Percentiles rank a stretch among this genome's conserved stretches.
Conservation (phyloP, 2,329 filamentous ascomycete genomes). For the Cyphellophora attinorum region DNA sequence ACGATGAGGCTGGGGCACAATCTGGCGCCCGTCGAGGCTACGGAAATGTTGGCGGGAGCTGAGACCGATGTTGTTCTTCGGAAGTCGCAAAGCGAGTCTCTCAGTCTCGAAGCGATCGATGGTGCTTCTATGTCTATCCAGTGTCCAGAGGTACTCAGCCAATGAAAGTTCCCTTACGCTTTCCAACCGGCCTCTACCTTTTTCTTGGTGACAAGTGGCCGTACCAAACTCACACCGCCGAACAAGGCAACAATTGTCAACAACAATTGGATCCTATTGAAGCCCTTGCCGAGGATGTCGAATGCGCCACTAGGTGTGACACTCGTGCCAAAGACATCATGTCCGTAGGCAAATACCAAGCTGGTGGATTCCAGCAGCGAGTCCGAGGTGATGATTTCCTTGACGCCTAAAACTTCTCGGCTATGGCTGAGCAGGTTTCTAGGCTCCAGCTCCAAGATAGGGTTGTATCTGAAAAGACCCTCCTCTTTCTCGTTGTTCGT, state of each 20-base stretch:
- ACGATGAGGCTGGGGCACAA: too few relatives aligned
- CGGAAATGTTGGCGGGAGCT: too few relatives aligned
- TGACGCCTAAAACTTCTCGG: conserved; percentile 69
- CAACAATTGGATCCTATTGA: conserved; percentile 80
- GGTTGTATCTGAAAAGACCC: conserved; percentile 66
- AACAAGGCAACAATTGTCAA: conserved; percentile 73
- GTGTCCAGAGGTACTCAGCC: too few relatives aligned
- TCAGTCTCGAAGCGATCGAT: too few relatives aligned
- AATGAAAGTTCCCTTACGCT: conserved; percentile 10
- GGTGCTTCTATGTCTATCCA: too few relatives aligned
- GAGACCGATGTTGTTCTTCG: too few relatives aligned
- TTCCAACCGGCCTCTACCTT: conserved; percentile 17
- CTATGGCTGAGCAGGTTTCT: conserved; percentile 72
- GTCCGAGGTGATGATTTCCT: conserved; percentile 62
- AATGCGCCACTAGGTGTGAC: conserved; percentile 83
- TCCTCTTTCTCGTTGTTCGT: conserved; percentile 73
- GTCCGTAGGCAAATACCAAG: conserved; percentile 75
- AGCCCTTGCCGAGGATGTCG: conserved; percentile 85
- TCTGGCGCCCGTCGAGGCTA: too few relatives aligned
- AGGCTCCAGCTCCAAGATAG: conserved; percentile 74
- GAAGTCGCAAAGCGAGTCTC: too few relatives aligned
- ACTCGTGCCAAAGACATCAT: conserved; percentile 76
- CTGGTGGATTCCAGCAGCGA: conserved; percentile 86
- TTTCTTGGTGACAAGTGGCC: conserved; percentile 64
- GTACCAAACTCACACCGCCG: conserved; percentile 65